These are phyloP conservation scores for Clonostachys byssicola DNA, from an alignment of 2,329 filamentous ascomycete species.

Conservation along the genomic window DNA sequence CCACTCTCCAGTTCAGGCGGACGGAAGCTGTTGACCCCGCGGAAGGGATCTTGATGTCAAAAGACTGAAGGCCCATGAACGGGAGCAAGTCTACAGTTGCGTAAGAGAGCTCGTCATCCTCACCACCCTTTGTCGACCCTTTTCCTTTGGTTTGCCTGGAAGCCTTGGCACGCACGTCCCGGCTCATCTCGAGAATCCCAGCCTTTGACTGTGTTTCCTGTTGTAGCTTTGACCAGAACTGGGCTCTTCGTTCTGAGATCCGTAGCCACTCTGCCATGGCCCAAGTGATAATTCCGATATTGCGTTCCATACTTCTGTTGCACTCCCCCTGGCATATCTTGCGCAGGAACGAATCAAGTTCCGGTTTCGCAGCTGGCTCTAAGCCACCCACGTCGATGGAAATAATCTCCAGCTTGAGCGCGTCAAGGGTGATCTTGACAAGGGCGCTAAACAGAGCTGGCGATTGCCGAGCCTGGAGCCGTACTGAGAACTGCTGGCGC, in stretches of 20 bases:
- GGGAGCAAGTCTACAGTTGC: slow-evolving; percentile 40
- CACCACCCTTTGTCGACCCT: slow-evolving; percentile 5
- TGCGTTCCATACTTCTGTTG: slow-evolving; percentile 44
- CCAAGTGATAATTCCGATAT: slow-evolving; percentile 59
- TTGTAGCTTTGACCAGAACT: slow-evolving; percentile 57
- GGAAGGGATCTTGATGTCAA: slow-evolving; percentile 33
- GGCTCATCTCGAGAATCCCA: slow-evolving; percentile 12
- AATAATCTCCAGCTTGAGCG: slow-evolving; percentile 43
- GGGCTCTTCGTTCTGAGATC: slow-evolving; percentile 53
- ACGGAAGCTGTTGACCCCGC: slow-evolving; percentile 28
- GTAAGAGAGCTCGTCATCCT: slow-evolving; percentile 11
- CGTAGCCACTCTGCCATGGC: slow-evolving; percentile 67
- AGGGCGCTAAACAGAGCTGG: slow-evolving; percentile 53
- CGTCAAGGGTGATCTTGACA: slow-evolving; percentile 55
- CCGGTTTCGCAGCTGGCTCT: slow-evolving; percentile 52
- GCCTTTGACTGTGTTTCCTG: slow-evolving; percentile 32
- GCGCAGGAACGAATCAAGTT: slow-evolving; percentile 51
- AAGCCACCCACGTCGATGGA: slow-evolving; percentile 49
- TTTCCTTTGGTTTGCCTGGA: slow-evolving; percentile 9
- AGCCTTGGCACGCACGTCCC: slow-evolving; percentile 14
- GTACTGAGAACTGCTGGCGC: slow-evolving; percentile 53
- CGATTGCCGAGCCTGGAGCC: slow-evolving; percentile 31
- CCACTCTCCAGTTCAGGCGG: slow-evolving; percentile 58
- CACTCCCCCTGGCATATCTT: slow-evolving; percentile 28
- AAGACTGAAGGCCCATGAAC: slow-evolving; percentile 46